Conservation (phyloP, 352 stramenopile species). For the Phytophthora niederhauseri region DNA sequence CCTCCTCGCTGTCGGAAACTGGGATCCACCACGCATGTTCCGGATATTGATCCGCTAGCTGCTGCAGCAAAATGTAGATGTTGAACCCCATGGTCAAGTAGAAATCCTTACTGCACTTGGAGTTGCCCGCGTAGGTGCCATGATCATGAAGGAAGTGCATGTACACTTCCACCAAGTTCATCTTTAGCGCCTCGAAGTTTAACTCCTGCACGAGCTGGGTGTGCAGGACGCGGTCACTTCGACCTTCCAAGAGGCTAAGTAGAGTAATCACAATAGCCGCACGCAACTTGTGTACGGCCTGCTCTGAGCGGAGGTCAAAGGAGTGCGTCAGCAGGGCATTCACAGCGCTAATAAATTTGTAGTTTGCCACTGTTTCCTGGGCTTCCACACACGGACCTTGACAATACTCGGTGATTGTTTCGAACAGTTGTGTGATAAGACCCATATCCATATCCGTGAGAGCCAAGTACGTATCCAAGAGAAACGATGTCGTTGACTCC, state of each 20-base stretch:
- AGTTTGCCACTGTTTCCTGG: constrained; percentile 74
- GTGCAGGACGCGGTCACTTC: constrained; percentile 62
- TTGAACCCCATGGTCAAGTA: constrained; percentile 82
- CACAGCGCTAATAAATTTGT: constrained; percentile 77
- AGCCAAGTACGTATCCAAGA: constrained; percentile 64
- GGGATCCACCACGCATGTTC: constrained; percentile 54
- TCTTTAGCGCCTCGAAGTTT: constrained; percentile 72
- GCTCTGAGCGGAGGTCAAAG: constrained; percentile 42
- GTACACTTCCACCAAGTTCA: constrained; percentile 68
- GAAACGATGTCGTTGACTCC: constrained; percentile 66
- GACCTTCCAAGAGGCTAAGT: constrained; percentile 68
- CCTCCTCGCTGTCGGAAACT: constrained; percentile 10
- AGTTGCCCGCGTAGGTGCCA: constrained; percentile 59
- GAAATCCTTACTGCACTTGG: constrained; percentile 64
- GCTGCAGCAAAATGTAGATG: constrained; percentile 77
- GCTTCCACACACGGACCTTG: constrained; percentile 76
- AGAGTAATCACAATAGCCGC: constrained; percentile 66
- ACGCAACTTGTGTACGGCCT: constrained; percentile 41
- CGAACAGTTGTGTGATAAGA: constrained; percentile 73
- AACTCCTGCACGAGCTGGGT: constrained; percentile 72
- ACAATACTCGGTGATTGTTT: constrained; percentile 83
- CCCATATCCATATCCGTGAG: constrained; percentile 56
- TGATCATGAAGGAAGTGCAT: constrained; percentile 46
- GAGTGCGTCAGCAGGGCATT: constrained; percentile 71
- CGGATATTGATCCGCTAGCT: constrained; percentile 56